Base-by-base conservation (phyloP, 768 basidiomycete genomes). In the Auricularia cornea region DNA sequence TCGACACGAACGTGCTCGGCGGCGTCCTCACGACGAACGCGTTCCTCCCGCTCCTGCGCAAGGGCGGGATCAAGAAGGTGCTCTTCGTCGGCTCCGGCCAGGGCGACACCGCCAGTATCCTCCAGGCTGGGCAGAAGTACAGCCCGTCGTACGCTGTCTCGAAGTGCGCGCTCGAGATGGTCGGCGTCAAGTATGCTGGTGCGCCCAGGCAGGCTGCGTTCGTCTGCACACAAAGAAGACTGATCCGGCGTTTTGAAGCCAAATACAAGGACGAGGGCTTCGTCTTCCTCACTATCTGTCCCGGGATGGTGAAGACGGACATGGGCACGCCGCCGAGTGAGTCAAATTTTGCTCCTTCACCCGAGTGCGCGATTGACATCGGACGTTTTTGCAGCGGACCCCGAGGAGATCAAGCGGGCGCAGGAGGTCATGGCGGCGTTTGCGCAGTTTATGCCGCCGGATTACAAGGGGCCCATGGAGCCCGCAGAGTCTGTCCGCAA, bases 391-490 rank as follows among this genome's bases (percentile, higher is more conserved):
- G n/a, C n/a, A n/a, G n/a, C n/a, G n/a, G n/a, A n/a, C n/a, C n/a
- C n/a, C n/a, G 52, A 66, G 11, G 64, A 63, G 5, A 28, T 65
- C 12, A 56, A 62, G 28, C n/a, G 40, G 14, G 51, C 59, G 26
- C 18, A 26, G 59, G 60, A 11, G 28, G 65, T 70, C 64, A 8
- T 66, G 10, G 60, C 5, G 14, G 59, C 59, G 4, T 66, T 71
- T 59, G 61, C 52, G 54, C 30, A 59, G 1, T 23, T 30, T 20
- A 59, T 33, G 32, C 70, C 69, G 4, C 41, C n/a, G n/a, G n/a
- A 65, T 59, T 71, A 63, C 59, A 59, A 41, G 3, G 70, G 70
- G 10, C 63, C 71, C 14, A 63, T 69, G n/a, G 62, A 67, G 16
- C 67, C 65, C 11, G 60, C 63, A 28, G 35, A 59, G 29, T 68